Conservation (phyloP, 2,329 filamentous ascomycete species). For the Botrytis hyacinthi region DNA sequence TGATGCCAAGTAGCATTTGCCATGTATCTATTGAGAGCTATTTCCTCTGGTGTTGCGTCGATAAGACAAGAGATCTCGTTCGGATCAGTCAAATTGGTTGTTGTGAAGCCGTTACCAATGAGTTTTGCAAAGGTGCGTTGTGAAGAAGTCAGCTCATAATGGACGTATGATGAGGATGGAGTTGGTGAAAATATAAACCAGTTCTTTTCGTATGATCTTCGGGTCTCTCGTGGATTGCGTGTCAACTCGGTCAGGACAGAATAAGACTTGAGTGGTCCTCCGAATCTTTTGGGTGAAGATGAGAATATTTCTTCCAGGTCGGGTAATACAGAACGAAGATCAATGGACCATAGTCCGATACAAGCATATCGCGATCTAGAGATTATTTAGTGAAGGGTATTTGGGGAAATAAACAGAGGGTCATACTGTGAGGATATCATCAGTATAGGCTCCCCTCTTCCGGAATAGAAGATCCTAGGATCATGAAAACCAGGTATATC, state of each 20-base stretch:
- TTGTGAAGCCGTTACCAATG: constrained; percentile 30
- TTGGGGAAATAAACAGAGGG: not conserved
- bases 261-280: constrained; percentile 32
- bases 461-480: constrained; percentile 43
- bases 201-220: constrained; percentile 43
- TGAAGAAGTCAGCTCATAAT: constrained; percentile 40
- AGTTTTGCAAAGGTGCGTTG: constrained; percentile 33
- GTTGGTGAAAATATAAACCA: constrained; percentile 43
- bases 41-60: constrained; percentile 23
- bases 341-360: constrained; percentile 32
- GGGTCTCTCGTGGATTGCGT: constrained; percentile 39
- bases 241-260: constrained; percentile 42
- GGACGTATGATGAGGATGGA: constrained; percentile 39
- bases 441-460: constrained; percentile 42
- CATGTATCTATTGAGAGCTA: constrained; percentile 22
- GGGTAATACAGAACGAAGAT: constrained; percentile 30
- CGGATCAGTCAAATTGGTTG: constrained; percentile 28
- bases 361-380: constrained; percentile 32
- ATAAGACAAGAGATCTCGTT: constrained; percentile 28
- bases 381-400: constrained; percentile 26
- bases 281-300: constrained; percentile 28
- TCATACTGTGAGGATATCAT: constrained; percentile 42
- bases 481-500: constrained; percentile 45
- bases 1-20: constrained; percentile 40
- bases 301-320: constrained; percentile 26